Conservation (phyloP, 2,329 filamentous ascomycete species). For the Chrysoporthe austroafricana region DNA sequence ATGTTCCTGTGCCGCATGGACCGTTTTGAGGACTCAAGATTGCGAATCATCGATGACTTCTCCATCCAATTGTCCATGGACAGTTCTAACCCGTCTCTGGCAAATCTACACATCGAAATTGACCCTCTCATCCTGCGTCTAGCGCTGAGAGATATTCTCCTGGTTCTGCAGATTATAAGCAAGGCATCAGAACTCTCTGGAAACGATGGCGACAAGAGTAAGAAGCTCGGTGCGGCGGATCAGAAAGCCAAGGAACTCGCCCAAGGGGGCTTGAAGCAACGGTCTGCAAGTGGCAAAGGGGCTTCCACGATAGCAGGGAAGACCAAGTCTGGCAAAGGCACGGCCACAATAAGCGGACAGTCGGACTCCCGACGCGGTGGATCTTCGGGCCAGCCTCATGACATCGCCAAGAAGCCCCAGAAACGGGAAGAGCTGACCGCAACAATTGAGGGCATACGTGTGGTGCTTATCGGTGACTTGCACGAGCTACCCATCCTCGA, state of each 20-base stretch:
- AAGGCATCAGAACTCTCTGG: conserved; percentile 86
- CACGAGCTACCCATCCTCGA: conserved; percentile 96
- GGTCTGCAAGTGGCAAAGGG: conserved; percentile 60
- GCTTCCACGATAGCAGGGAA: conserved; percentile 53
- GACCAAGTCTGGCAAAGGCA: conserved; percentile 42
- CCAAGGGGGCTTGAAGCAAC: conserved; percentile 54
- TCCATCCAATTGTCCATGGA: conserved; percentile 90
- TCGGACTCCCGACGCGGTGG: conserved; percentile 19
- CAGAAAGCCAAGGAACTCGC: conserved; percentile 60
- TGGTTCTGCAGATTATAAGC: conserved; percentile 89
- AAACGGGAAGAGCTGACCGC: conserved; percentile 79
- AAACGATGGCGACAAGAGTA: conserved; percentile 52
- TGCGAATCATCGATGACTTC: conserved; percentile 96
- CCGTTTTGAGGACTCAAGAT: conserved; percentile 84
- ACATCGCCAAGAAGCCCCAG: conserved; percentile 37
- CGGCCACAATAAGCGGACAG: conserved; percentile 22
- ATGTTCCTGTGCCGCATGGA: conserved; percentile 99
- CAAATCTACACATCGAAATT: conserved; percentile 82
- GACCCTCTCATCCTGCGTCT: conserved; percentile 90
- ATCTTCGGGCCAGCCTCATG: conserved; percentile 35
- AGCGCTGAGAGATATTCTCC: conserved; percentile 90
- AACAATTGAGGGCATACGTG: conserved; percentile 82
- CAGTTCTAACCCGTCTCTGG: conserved; percentile 62
- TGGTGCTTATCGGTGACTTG: conserved; percentile 92
- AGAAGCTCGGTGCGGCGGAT: conserved; percentile 49